These are phyloP conservation scores for Nemania diffusa DNA, from an alignment of 2,329 filamentous ascomycete species.

Conservation along the genomic window DNA sequence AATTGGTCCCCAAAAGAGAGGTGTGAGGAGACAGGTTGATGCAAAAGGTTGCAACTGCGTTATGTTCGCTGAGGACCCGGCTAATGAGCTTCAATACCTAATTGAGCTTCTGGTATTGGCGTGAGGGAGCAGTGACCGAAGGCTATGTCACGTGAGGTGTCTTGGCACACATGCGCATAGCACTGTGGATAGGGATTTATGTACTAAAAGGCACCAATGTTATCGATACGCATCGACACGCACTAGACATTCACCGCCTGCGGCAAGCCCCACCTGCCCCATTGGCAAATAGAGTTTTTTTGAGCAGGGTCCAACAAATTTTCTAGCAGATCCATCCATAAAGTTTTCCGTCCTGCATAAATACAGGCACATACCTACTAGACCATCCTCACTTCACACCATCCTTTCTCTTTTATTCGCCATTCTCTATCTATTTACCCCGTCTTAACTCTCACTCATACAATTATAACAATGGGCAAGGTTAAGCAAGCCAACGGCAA, in stretches of 20 bases:
- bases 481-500: conserved; percentile 70
- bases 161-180: conserved; percentile 16
- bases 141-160: conserved; percentile 21
- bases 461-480: conserved; percentile 68
- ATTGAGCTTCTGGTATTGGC: conserved; percentile 23
- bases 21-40: conserved; percentile 6
- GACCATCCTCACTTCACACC: conserved; percentile 7
- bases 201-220: too few relatives aligned
- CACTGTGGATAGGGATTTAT: neutral
- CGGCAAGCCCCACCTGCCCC: conserved; percentile 37
- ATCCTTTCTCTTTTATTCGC: conserved; percentile 3
- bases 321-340: conserved; percentile 37
- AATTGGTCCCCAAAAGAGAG: conserved; percentile 3
- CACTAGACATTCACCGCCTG: conserved; percentile 45
- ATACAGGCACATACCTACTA: conserved; percentile 25
- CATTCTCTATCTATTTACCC: neutral
- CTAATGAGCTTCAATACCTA: neutral
- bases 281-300: conserved; percentile 46
- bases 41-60: conserved; percentile 15
- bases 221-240: too few relatives aligned
- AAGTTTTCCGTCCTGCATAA: conserved; percentile 38
- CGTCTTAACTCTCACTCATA: conserved; percentile 26
- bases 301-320: conserved; percentile 36
- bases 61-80: conserved; percentile 2
- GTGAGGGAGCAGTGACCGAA: neutral